Conservation (phyloP, 1,284 basidiomycete genomes). For the Anthracocystis panici-leucophaei region DNA sequence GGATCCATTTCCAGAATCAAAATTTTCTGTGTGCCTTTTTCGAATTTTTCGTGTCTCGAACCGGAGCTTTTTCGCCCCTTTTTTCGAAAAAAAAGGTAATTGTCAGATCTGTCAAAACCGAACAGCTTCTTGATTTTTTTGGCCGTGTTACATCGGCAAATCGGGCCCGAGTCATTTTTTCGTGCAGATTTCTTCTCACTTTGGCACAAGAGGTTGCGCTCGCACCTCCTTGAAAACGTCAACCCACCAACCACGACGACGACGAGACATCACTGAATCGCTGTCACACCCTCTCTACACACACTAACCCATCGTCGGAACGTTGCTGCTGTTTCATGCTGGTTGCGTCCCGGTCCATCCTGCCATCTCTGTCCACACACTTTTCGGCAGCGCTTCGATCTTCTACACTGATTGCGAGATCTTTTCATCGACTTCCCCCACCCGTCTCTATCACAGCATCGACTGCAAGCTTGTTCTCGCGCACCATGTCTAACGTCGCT, state of each 20-base stretch:
- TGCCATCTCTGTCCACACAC: slow-evolving; percentile 26
- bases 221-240: neutral
- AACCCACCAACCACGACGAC: slow-evolving; percentile 1
- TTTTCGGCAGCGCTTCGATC: slow-evolving; percentile 30
- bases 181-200: neutral
- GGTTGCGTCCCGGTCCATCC: slow-evolving; percentile 32
- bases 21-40: slow-evolving; percentile 1
- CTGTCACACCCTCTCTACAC: neutral
- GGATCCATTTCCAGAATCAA: neutral
- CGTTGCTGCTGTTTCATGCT: slow-evolving; percentile 24
- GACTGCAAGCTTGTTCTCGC: slow-evolving; percentile 10
- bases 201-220: neutral
- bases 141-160: slow-evolving; percentile 4
- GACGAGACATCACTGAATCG: neutral
- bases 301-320: neutral
- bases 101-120: neutral
- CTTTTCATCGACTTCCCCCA: neutral
- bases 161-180: slow-evolving; percentile 1
- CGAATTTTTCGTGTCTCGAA: slow-evolving; percentile 3
- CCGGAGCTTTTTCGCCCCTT: neutral
- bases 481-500: slow-evolving; percentile 42
- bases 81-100: neutral
- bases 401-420: neutral
- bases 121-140: neutral
- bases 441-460: neutral